phyloP scores from a whole-genome alignment of 2,329 filamentous ascomycete species.

The Trichocomaceae sp. region DNA sequence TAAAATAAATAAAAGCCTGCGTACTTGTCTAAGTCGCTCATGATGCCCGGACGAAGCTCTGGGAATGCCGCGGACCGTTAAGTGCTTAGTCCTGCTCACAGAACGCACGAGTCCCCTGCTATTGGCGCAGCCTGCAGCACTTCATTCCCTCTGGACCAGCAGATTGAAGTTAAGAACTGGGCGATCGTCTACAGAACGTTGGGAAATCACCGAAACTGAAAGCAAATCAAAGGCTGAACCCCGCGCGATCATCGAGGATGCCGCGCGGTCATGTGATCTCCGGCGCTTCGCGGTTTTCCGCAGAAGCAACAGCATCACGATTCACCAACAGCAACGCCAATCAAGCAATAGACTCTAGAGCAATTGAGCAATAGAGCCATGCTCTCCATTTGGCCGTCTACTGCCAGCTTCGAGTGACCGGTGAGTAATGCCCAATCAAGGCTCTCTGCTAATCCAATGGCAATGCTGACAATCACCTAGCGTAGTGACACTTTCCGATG shows the following conservation, averaged over 20 bases:
- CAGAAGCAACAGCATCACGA: not conserved
- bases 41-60: conserved; percentile 36
- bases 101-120: conserved; percentile 11
- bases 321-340: not conserved
- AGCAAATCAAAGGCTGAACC: too few relatives aligned
- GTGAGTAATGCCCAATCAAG: not conserved
- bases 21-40: conserved; percentile 93
- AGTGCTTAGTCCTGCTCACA: not conserved
- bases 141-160: conserved; percentile 8
- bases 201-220: too few relatives aligned
- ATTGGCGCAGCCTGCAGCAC: not conserved
- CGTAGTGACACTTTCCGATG: not conserved
- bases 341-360: conserved; percentile 9
- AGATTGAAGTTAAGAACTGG: not conserved
- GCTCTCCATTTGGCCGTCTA: conserved; percentile 1
- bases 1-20: conserved; percentile 7
- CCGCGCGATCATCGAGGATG: not conserved
- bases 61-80: conserved; percentile 12
- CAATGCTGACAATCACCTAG: not conserved
- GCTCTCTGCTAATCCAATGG: not conserved
- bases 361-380: conserved; percentile 10
- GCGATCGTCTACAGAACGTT: not conserved
- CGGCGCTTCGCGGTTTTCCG: not conserved
- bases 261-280: conserved; percentile 3
- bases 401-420: conserved; percentile 2